Evolutionary conservation across 805 yeast genomes (phyloP).

Genomic region (Peterozyma toletana): DNA sequence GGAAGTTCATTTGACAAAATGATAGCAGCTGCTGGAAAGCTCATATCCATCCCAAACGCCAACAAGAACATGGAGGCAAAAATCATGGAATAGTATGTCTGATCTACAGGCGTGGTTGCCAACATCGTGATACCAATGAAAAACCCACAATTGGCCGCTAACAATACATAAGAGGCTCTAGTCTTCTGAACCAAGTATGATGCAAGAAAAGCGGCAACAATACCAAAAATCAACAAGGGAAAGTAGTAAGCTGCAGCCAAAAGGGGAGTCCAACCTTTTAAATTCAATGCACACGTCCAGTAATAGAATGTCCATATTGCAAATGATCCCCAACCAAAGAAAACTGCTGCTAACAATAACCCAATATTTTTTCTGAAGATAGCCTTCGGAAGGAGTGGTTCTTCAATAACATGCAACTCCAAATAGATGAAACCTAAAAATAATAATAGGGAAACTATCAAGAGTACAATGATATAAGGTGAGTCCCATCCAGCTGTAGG

Average conservation of each 20-base stretch:
- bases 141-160: slow-evolving; percentile 47
- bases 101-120: slow-evolving; percentile 49
- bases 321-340: slow-evolving; percentile 73
- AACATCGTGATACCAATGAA: slow-evolving; percentile 45
- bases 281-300: slow-evolving; percentile 41
- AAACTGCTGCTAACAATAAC: slow-evolving; percentile 41
- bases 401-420: slow-evolving; percentile 35
- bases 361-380: slow-evolving; percentile 37
- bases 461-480: slow-evolving; percentile 49
- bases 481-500: slow-evolving; percentile 63
- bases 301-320: slow-evolving; percentile 68
- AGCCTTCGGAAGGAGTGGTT: slow-evolving; percentile 49
- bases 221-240: slow-evolving; percentile 46
- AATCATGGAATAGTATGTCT: slow-evolving; percentile 50
- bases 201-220: slow-evolving; percentile 45
- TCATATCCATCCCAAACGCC: slow-evolving; percentile 72
- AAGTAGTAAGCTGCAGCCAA: slow-evolving; percentile 36
- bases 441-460: slow-evolving; percentile 40
- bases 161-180: slow-evolving; percentile 43
- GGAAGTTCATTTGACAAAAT: slow-evolving; percentile 56
- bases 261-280: slow-evolving; percentile 42
- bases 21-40: slow-evolving; percentile 70
- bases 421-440: slow-evolving; percentile 38
- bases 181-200: slow-evolving; percentile 37
- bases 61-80: slow-evolving; percentile 50